These are phyloP conservation scores for Geotrichum carabidarum DNA, from an alignment of 1,139 yeast genomes.

Conservation along the genomic window DNA sequence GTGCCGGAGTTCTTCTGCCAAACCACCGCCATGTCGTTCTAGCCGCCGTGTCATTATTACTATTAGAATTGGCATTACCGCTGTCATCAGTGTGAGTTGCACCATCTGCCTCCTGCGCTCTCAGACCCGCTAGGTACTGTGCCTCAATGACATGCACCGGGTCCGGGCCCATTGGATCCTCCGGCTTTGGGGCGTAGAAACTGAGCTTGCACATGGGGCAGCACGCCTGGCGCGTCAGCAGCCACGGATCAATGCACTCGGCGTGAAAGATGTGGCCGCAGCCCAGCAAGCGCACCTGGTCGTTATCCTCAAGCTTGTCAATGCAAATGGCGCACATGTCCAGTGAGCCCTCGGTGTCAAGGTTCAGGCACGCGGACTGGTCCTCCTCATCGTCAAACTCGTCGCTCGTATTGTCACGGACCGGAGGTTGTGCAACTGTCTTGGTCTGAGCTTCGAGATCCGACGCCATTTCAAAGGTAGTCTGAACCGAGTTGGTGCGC, in stretches of 20 bases:
- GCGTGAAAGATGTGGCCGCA: slow-evolving; percentile 86
- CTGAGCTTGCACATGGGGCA: slow-evolving; percentile 74
- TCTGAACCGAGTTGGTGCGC: no score
- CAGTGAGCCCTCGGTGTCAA: slow-evolving; percentile 21
- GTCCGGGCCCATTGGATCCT: slow-evolving; percentile 20
- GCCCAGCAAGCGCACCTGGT: slow-evolving; percentile 61
- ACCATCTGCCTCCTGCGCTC: no score
- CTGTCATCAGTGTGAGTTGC: no score
- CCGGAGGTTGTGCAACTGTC: neutral
- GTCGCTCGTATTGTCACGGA: neutral
- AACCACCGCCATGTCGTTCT: no score
- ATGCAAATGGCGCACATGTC: slow-evolving; percentile 82
- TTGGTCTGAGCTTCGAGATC: neutral
- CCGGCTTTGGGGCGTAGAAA: slow-evolving; percentile 32
- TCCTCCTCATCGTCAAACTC: neutral
- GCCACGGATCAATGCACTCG: slow-evolving; percentile 79
- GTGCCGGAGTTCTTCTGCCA: no score
- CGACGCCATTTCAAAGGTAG: neutral
- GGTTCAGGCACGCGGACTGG: slow-evolving; percentile 5
- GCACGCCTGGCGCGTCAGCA: slow-evolving; percentile 67
- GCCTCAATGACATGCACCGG: slow-evolving; percentile 14
- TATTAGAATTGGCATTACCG: no score
- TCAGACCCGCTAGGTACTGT: neutral
- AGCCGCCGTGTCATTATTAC: no score
- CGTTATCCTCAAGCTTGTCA: slow-evolving; percentile 58